phyloP scores from a whole-genome alignment of 1,284 basidiomycete genomes.

The Golubevia pallescens region DNA sequence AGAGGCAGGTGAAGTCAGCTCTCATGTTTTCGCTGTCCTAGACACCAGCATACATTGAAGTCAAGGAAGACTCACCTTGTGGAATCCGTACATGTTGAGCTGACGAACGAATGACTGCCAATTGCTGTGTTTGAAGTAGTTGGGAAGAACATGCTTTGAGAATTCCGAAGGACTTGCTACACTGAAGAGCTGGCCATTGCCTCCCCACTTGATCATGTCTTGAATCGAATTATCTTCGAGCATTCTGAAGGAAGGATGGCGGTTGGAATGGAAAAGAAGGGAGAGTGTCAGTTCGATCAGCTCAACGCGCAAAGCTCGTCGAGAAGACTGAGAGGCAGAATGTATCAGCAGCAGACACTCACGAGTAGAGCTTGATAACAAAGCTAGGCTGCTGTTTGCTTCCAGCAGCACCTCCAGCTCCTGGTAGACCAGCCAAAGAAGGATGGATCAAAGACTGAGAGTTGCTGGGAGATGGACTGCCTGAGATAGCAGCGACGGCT shows the following conservation, averaged over 20 bases:
- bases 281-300: neutral
- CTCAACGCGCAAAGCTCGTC: neutral
- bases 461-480: constrained; percentile 14
- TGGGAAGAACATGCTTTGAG: constrained; percentile 42
- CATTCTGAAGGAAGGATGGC: constrained; percentile 30
- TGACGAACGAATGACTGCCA: constrained; percentile 59
- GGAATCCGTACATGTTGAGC: constrained; percentile 56
- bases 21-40: neutral
- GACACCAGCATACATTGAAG: neutral
- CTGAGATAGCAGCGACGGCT: neutral
- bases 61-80: constrained; percentile 28
- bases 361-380: constrained; percentile 48
- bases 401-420: constrained; percentile 32
- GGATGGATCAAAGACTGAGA: constrained; percentile 42
- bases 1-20: neutral
- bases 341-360: neutral
- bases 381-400: constrained; percentile 52
- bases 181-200: constrained; percentile 40
- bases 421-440: constrained; percentile 37
- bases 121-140: constrained; percentile 60
- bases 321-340: neutral
- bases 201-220: constrained; percentile 46
- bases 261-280: neutral
- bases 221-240: constrained; percentile 47
- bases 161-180: constrained; percentile 54